phyloP scores from a whole-genome alignment of 352 stramenopile species.

The Globisporangium perplexum region DNA sequence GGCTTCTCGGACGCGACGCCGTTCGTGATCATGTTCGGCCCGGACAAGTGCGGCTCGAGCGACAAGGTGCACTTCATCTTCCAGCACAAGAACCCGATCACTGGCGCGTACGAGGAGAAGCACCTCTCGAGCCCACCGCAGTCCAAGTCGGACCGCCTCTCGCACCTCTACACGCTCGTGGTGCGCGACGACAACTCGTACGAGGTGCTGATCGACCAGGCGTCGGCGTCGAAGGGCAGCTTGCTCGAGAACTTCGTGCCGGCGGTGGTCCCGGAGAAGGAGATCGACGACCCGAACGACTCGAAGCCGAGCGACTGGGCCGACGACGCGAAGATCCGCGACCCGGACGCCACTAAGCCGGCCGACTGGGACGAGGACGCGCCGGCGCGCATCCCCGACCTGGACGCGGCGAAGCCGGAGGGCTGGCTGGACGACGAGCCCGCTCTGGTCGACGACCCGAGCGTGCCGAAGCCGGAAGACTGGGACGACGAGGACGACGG shows the following conservation, averaged over 20 bases:
- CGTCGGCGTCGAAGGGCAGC: constrained; percentile 76
- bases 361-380: constrained; percentile 93
- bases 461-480: constrained; percentile 83
- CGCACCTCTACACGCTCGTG: constrained; percentile 92
- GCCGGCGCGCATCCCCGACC: constrained; percentile 79
- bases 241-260: constrained; percentile 83
- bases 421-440: constrained; percentile 89
- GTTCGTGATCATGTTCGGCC: constrained; percentile 96
- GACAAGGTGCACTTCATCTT: constrained; percentile 96
- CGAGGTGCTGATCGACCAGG: constrained; percentile 89
- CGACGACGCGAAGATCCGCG: constrained; percentile 83
- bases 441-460: constrained; percentile 74
- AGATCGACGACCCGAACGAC: constrained; percentile 91
- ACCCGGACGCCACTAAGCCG: constrained; percentile 85
- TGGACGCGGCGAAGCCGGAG: constrained; percentile 80
- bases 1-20: constrained; percentile 81
- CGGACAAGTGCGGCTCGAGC: constrained; percentile 91
- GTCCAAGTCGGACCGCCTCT: constrained; percentile 79
- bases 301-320: constrained; percentile 92
- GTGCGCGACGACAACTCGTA: constrained; percentile 89
- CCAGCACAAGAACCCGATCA: constrained; percentile 91
- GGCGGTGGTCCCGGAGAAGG: constrained; percentile 79
- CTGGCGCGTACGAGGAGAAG: constrained; percentile 92
- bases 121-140: constrained; percentile 79
- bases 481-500: constrained; percentile 94